A percentile compares a stretch with the other conserved stretches of the same genome.
Conservation (phyloP, 495 filamentous ascomycete genomes). For the Penicillium nucicola region DNA sequence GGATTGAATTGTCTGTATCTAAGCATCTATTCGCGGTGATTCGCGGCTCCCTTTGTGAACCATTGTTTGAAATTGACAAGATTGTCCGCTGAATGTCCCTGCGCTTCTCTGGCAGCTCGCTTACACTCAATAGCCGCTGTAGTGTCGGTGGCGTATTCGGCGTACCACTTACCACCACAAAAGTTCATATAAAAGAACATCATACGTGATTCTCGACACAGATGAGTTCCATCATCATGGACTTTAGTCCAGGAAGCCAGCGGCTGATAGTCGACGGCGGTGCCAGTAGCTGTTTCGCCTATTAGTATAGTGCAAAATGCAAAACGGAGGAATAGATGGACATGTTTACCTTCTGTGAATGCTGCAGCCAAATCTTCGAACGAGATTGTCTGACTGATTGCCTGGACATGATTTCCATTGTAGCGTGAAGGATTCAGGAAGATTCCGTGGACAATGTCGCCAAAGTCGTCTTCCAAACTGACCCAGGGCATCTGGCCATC, state of each 20-base stretch:
- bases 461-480: background rate
- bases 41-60: too few relatives aligned
- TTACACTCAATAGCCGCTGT: background rate
- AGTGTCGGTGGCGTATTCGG: background rate
- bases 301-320: too few relatives aligned
- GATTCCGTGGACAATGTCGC: slow-evolving; percentile 5
- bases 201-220: background rate
- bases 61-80: too few relatives aligned
- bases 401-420: slow-evolving; percentile 3
- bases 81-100: too few relatives aligned
- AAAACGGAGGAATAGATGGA: too few relatives aligned
- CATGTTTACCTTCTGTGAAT: background rate
- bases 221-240: background rate
- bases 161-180: slow-evolving; percentile 3
- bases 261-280: background rate
- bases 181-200: slow-evolving; percentile 5
- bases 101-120: background rate
- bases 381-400: background rate
- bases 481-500: slow-evolving; percentile 1
- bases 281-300: background rate
- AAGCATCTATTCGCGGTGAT: too few relatives aligned
- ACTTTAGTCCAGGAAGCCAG: background rate
- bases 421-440: background rate
- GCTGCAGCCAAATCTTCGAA: background rate
- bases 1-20: too few relatives aligned